Evolutionary conservation across 331 rosid genomes (phyloP).

Genomic region (Acacia concinna): DNA sequence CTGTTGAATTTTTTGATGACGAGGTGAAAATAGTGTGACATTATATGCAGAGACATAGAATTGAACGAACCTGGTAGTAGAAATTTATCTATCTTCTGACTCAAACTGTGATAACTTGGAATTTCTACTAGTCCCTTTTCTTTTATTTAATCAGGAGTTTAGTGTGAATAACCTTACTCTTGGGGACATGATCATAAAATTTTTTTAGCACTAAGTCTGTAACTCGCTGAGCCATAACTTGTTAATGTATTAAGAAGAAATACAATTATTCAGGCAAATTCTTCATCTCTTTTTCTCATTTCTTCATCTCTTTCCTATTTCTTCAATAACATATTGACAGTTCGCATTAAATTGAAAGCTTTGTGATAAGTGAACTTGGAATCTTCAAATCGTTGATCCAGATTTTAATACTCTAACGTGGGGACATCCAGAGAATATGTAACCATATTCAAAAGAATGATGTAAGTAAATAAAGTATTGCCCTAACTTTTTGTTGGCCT

Average conservation of each 20-base stretch:
- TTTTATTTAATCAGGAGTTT: not conserved
- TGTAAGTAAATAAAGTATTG: conserved; percentile 6
- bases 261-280: not conserved
- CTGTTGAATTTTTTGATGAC: not conserved
- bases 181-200: not conserved
- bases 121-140: not conserved
- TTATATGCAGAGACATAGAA: conserved; percentile 4
- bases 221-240: not conserved
- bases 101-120: not conserved
- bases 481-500: not conserved
- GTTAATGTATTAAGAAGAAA: not conserved
- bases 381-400: conserved; percentile 15
- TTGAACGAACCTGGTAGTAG: not conserved
- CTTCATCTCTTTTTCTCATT: not conserved
- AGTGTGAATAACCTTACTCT: not conserved
- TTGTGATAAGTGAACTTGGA: conserved; percentile 28
- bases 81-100: conserved; percentile 5
- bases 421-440: conserved; percentile 23
- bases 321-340: not conserved
- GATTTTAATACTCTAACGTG: conserved; percentile 9
- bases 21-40: conserved; percentile 6
- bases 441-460: conserved; percentile 18
- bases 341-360: conserved; percentile 1
- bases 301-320: not conserved
- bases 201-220: not conserved